Evolutionary conservation across 352 stramenopile species (phyloP).

Genomic region (Globisporangium nodosum): DNA sequence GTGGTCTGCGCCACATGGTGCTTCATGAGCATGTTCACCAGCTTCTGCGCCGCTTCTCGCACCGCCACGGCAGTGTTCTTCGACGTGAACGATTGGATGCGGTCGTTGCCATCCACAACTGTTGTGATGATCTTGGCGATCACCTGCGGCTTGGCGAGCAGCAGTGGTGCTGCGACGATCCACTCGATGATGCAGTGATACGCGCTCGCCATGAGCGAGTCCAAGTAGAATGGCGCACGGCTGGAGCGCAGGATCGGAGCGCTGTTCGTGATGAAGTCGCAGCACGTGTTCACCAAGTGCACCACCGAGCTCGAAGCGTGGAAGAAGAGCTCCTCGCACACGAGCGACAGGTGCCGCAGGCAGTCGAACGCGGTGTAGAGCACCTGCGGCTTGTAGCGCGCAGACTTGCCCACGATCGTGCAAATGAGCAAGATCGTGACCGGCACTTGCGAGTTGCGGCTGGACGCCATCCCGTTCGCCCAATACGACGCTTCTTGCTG

Average conservation of each 20-base stretch:
- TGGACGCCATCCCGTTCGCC: conserved; percentile 73
- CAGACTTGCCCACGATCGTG: conserved; percentile 76
- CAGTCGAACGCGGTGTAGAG: conserved; percentile 86
- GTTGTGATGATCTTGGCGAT: conserved; percentile 78
- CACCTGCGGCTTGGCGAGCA: conserved; percentile 70
- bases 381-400: conserved; percentile 76
- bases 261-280: conserved; percentile 81
- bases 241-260: conserved; percentile 67
- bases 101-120: conserved; percentile 73
- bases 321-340: conserved; percentile 70
- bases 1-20: conserved; percentile 70
- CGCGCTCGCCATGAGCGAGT: conserved; percentile 73
- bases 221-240: conserved; percentile 73
- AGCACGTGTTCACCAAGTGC: conserved; percentile 78
- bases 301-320: conserved; percentile 75
- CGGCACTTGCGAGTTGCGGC: conserved; percentile 79
- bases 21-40: conserved; percentile 86
- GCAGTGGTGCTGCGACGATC: conserved; percentile 66
- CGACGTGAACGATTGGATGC: conserved; percentile 54
- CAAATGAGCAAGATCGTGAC: conserved; percentile 83
- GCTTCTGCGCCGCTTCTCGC: conserved; percentile 67
- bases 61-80: conserved; percentile 46
- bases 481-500: conserved; percentile 85
- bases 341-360: conserved; percentile 72
- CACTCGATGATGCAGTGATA: conserved; percentile 85